Conservation (phyloP, 371 early-diverging fungal species). For the Lichtheimia corymbifera region DNA sequence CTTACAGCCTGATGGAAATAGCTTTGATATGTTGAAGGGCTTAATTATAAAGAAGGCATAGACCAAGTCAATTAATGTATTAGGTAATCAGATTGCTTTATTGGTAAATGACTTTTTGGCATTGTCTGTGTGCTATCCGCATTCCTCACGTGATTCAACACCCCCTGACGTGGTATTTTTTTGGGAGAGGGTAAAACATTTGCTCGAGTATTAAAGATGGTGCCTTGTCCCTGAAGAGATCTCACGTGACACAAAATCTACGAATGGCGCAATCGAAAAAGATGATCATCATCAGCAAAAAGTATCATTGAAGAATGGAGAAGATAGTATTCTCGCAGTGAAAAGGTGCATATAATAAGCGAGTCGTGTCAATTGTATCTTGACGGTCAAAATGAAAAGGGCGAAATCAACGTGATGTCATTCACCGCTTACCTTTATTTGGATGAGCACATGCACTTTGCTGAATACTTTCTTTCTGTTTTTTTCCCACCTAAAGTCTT, state of each 20-base stretch:
- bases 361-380: conserved; percentile 1
- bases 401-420: conserved; percentile 6
- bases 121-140: too few relatives aligned
- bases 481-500: conserved; percentile 13
- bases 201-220: background rate
- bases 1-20: conserved; percentile 94
- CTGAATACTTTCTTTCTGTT: conserved; percentile 2
- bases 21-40: conserved; percentile 94
- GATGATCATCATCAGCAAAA: too few relatives aligned
- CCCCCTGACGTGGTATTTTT: background rate
- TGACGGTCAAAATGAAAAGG: background rate
- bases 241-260: too few relatives aligned
- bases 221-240: background rate
- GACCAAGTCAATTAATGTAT: background rate
- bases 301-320: too few relatives aligned
- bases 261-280: too few relatives aligned
- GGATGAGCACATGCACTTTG: background rate
- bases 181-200: background rate
- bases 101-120: too few relatives aligned
- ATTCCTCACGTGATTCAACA: too few relatives aligned
- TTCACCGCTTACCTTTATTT: conserved; percentile 1
- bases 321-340: too few relatives aligned
- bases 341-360: background rate
- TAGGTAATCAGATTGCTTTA: too few relatives aligned
- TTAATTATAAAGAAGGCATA: conserved; percentile 74